phyloP scores from a whole-genome alignment of 805 yeast genomes.

The Nakazawaea ishiwadae region DNA sequence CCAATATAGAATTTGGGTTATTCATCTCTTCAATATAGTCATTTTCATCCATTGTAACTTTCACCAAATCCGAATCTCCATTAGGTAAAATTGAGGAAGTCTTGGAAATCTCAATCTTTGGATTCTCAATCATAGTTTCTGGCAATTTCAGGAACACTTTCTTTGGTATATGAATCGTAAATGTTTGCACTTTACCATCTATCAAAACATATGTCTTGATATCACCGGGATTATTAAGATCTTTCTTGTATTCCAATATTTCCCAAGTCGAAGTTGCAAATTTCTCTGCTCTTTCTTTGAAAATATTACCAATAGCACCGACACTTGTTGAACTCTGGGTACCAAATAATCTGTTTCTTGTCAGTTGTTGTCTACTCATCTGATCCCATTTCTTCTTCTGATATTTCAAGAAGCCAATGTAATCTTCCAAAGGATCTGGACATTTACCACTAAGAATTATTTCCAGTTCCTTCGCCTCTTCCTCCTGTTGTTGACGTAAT shows the following conservation, averaged over 20 bases:
- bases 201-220: slow-evolving; percentile 68
- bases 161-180: slow-evolving; percentile 72
- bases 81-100: slow-evolving; percentile 66
- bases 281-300: slow-evolving; percentile 73
- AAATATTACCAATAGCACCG: slow-evolving; percentile 57
- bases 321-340: slow-evolving; percentile 44
- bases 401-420: slow-evolving; percentile 61
- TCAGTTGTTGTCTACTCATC: slow-evolving; percentile 65
- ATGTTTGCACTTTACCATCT: slow-evolving; percentile 66
- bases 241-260: slow-evolving; percentile 62
- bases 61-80: too few species aligned
- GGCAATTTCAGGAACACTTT: slow-evolving; percentile 66
- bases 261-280: slow-evolving; percentile 84
- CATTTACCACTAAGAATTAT: slow-evolving; percentile 47
- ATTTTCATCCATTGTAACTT: too few species aligned
- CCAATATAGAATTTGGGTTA: slow-evolving; percentile 57
- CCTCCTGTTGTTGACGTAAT: slow-evolving; percentile 21
- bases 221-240: slow-evolving; percentile 61
- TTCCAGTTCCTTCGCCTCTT: slow-evolving; percentile 27
- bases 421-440: slow-evolving; percentile 66
- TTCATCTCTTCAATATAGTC: slow-evolving; percentile 54
- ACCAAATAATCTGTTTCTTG: slow-evolving; percentile 81
- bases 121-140: slow-evolving; percentile 24
- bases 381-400: slow-evolving; percentile 87
- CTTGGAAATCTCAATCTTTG: slow-evolving; percentile 39